Conservation (phyloP, 768 basidiomycete species). For the Boletus patriciae region DNA sequence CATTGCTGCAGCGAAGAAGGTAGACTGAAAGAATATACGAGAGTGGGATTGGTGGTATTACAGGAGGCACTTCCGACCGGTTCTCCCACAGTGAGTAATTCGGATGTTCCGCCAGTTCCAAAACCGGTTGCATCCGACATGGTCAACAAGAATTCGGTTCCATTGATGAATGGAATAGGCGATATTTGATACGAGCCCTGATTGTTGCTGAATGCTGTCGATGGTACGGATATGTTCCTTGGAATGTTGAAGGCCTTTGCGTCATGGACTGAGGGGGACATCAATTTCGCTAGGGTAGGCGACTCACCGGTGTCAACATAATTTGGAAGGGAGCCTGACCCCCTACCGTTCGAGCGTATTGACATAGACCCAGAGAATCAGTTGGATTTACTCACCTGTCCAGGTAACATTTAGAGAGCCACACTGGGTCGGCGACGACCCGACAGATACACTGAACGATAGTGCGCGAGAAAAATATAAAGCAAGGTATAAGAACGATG, state of each 20-base stretch:
- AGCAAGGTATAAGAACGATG: constrained; percentile 24
- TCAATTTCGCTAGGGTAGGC: not conserved
- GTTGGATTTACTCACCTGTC: constrained; percentile 49
- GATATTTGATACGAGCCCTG: constrained; percentile 50
- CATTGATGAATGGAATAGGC: constrained; percentile 43
- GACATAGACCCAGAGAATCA: not conserved
- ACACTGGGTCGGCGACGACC: constrained; percentile 53
- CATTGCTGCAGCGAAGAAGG: constrained; percentile 60
- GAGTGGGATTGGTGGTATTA: constrained; percentile 45
- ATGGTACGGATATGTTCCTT: constrained; percentile 54
- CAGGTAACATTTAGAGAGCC: constrained; percentile 60
- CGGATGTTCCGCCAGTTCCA: constrained; percentile 59
- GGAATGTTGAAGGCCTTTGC: constrained; percentile 54
- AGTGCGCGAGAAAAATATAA: constrained; percentile 20
- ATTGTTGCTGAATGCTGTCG: constrained; percentile 52
- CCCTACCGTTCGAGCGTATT: constrained; percentile 37
- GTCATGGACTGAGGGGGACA: constrained; percentile 7
- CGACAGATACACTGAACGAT: constrained; percentile 51
- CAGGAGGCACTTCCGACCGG: constrained; percentile 46
- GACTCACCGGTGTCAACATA: constrained; percentile 51
- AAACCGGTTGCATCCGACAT: constrained; percentile 77
- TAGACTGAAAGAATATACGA: constrained; percentile 50
- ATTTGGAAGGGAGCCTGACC: constrained; percentile 55
- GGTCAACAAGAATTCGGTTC: constrained; percentile 48
- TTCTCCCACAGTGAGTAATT: constrained; percentile 47